Evolutionary conservation across 2,329 filamentous ascomycete genomes (phyloP).

Genomic region (Alternaria consortialis): DNA sequence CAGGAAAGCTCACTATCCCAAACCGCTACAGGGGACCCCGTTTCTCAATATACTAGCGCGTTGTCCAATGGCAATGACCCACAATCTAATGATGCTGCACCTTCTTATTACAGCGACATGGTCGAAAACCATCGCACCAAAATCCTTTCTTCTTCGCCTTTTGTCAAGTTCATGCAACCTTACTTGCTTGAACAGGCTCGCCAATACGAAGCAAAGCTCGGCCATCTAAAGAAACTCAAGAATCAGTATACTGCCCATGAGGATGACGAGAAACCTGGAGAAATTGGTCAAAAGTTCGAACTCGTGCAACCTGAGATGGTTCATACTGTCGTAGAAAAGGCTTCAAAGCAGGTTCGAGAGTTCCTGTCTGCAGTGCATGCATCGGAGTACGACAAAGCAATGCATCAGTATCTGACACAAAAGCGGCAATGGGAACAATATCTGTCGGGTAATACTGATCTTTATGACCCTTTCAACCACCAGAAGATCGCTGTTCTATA

Average conservation of each 20-base stretch:
- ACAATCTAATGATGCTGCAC: slow-evolving; percentile 79
- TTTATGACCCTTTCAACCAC: slow-evolving; percentile 95
- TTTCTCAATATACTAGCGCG: slow-evolving; percentile 8
- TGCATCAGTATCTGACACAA: slow-evolving; percentile 93
- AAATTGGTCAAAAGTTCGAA: slow-evolving; percentile 75
- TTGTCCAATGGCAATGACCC: slow-evolving; percentile 51
- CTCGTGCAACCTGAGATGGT: slow-evolving; percentile 97
- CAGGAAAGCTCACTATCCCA: slow-evolving; percentile 11
- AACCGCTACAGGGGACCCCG: not conserved
- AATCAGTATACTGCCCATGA: slow-evolving; percentile 68
- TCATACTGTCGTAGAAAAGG: slow-evolving; percentile 79
- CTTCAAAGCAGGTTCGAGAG: slow-evolving; percentile 87
- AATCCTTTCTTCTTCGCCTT: slow-evolving; percentile 92
- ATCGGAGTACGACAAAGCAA: slow-evolving; percentile 93
- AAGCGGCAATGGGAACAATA: slow-evolving; percentile 97
- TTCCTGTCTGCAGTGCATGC: slow-evolving; percentile 94
- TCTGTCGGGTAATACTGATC: slow-evolving; percentile 82
- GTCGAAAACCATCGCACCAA: slow-evolving; percentile 93
- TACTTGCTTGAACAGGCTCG: slow-evolving; percentile 92
- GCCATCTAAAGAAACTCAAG: slow-evolving; percentile 81
- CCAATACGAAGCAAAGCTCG: slow-evolving; percentile 85
- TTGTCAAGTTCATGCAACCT: slow-evolving; percentile 93
- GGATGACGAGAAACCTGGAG: slow-evolving; percentile 40
- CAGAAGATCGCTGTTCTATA: slow-evolving; percentile 96
- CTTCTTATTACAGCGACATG: slow-evolving; percentile 94